phyloP scores from a whole-genome alignment of 2,329 filamentous ascomycete species.

The Xylaria sp. region DNA sequence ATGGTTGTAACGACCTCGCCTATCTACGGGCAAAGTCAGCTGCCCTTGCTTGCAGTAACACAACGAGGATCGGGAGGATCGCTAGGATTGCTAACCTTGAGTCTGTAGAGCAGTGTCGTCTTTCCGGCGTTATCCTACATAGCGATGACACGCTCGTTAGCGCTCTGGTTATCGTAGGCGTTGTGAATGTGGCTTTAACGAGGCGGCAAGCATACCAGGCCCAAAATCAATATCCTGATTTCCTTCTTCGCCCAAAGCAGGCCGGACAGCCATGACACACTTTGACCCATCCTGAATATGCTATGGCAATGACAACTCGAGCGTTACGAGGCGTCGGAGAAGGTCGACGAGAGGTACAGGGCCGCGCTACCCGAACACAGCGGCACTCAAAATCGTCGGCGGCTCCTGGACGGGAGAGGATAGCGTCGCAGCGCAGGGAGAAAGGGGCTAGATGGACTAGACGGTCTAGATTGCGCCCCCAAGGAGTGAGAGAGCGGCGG shows the following conservation, averaged over 20 bases:
- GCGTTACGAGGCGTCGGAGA: neutral
- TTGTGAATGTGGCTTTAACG: conserved; percentile 22
- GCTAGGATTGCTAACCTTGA: conserved; percentile 79
- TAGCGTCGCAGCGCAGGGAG: neutral
- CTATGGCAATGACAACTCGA: neutral
- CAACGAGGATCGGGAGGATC: conserved; percentile 10
- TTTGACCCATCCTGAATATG: conserved; percentile 64
- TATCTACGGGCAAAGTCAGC: conserved; percentile 67
- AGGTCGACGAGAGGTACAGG: conserved; percentile 4
- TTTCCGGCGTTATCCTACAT: conserved; percentile 95
- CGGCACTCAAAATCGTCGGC: neutral
- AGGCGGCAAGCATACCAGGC: conserved; percentile 72
- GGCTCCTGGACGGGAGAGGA: conserved; percentile 11
- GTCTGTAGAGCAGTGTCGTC: conserved; percentile 93
- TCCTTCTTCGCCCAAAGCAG: conserved; percentile 95
- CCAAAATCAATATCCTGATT: conserved; percentile 93
- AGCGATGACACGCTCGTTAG: conserved; percentile 28
- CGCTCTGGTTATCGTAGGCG: conserved; percentile 23
- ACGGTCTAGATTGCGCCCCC: conserved; percentile 10
- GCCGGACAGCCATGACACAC: conserved; percentile 75
- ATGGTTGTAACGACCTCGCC: conserved; percentile 99
- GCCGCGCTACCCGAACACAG: conserved; percentile 21
- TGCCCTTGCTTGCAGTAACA: conserved; percentile 23
- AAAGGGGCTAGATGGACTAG: conserved; percentile 34
- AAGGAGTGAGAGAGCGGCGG: neutral